Evolutionary conservation across 1,284 basidiomycete genomes (phyloP), one percentile per base, ranked within the genome.

Genomic region (Microstroma glucosiphilum): DNA sequence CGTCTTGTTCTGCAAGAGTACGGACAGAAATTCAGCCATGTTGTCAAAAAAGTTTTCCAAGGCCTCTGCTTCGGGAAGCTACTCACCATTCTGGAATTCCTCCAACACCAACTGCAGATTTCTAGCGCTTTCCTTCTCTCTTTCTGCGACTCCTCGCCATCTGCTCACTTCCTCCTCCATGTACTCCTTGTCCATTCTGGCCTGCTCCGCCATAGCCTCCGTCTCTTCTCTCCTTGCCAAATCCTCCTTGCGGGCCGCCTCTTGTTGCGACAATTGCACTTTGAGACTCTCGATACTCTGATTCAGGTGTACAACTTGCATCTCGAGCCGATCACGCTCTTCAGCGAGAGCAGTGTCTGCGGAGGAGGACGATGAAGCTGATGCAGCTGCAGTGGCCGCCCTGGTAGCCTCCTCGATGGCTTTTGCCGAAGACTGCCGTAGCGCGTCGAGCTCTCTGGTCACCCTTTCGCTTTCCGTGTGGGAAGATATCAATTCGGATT

Each of bases 91-190:
- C 82, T 97, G 92, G 80, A 98, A 96, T 80, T 98, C 96, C 77
- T 91, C 88, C 65, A 99, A 81, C 1, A 98, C 93, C 7, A 89
- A 88, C 79, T 96, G 91, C 61, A 99, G 80, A 79, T 97, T 96
- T 1, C 81, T 82, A 1, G 88, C 86, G 70, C 88, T 89, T 80
- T 90, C 87, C 62, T 83, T 84, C 75, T 96, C 92, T 15, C 82
- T 80, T 60, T 86, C 85, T 30, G 26, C 21, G 6, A 25, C n/a
- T 15, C 7, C 51, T 25, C 25, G 51, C n/a, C 13, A 15, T 25
- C 13, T 15, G 51, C 21, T 26, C 13, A 19, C 13, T 15, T 21
- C n/a, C n/a, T 15, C n/a, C 13, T 19, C n/a, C n/a, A 54, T 19
- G 21, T 15, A 17, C 13, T 54, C 21, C 13, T 17, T 15, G 51